Base-by-base conservation (phyloP, 2,329 filamentous ascomycete genomes). In the Ambrosiella cleistominuta region DNA sequence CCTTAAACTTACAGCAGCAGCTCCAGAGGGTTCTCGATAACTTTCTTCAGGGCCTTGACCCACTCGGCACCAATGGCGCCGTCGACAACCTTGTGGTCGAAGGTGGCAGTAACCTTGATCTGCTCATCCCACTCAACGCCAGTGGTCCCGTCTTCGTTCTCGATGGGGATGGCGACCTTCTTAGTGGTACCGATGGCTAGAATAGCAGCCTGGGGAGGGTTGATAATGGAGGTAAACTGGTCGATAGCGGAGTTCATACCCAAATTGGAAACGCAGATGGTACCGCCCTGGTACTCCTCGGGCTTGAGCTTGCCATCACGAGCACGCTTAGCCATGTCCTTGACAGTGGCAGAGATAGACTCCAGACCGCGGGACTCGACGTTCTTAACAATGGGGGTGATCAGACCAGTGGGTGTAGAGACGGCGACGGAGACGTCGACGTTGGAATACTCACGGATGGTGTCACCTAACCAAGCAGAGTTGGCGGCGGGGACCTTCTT, bases 241-340 rank as follows among this genome's bases (percentile, higher is more conserved):
- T 97, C 90, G 63, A 98, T 85, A 55, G 93, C 91, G 53, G 83
- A 69, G 81, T 98, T 98, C 93, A 98, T 98, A 73, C 93, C 93
- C 93, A 98, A 95, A 82, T 98, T 98, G 75, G 88, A 95, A 74
- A 98, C 97, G 72, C 91, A 96, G 75, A 98, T 95, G 70, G 88
- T 95, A 70, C 93, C 93, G 59, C 93, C 93, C 79, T 96, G 91
- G 82, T 95, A 98, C 75, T 98, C 90, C 72, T 98, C 91, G 53
- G 93, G 93, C 85, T 97, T 97, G 66, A 98, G 86, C 83, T 97
- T 98, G 75, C 88, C 87, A 66, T 97, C 93, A 62, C 89, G 83
- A 62, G 93, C 93, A 70, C 88, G 88, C 82, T 95, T 95, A 69
- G 90, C 90, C 58, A 98, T 86, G 68, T 95, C 89, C 79, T 97